phyloP scores from a whole-genome alignment of 306 rosid genomes.

The Acacia melanoxylon region DNA sequence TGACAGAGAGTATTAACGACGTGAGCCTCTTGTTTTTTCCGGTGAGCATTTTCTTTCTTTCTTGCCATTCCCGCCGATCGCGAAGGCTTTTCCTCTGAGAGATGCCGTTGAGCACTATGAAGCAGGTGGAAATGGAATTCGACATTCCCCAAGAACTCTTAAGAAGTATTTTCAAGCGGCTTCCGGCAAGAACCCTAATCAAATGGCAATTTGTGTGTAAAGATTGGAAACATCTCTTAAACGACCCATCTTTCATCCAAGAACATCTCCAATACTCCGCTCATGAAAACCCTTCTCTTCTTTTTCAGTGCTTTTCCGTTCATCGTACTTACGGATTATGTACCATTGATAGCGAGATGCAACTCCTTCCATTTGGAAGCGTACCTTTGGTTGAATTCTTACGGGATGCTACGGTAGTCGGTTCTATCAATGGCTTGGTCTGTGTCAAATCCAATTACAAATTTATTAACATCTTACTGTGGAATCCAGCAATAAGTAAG shows the following conservation, averaged over 20 bases:
- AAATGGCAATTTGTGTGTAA: background rate
- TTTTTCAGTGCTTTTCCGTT: background rate
- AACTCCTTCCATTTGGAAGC: background rate
- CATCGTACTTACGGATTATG: too few relatives aligned
- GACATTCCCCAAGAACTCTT: too few relatives aligned
- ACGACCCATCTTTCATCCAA: background rate
- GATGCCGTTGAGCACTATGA: too few relatives aligned
- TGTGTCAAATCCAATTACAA: background rate
- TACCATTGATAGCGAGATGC: background rate
- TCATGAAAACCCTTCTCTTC: background rate
- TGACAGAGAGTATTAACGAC: too few relatives aligned
- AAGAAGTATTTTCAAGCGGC: too few relatives aligned
- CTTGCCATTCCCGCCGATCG: too few relatives aligned
- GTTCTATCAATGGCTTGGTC: background rate
- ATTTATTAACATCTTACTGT: background rate
- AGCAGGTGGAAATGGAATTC: too few relatives aligned
- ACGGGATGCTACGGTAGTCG: background rate
- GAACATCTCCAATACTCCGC: background rate
- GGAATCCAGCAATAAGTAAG: background rate
- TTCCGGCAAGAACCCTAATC: background rate
- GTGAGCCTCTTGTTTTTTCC: too few relatives aligned
- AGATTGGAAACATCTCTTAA: background rate
- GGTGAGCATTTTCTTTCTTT: too few relatives aligned
- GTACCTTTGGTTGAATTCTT: background rate
- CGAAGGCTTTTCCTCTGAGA: too few relatives aligned